Evolutionary conservation across 1,284 basidiomycete genomes (phyloP).

Genomic region (Ceratobasidium sp.): DNA sequence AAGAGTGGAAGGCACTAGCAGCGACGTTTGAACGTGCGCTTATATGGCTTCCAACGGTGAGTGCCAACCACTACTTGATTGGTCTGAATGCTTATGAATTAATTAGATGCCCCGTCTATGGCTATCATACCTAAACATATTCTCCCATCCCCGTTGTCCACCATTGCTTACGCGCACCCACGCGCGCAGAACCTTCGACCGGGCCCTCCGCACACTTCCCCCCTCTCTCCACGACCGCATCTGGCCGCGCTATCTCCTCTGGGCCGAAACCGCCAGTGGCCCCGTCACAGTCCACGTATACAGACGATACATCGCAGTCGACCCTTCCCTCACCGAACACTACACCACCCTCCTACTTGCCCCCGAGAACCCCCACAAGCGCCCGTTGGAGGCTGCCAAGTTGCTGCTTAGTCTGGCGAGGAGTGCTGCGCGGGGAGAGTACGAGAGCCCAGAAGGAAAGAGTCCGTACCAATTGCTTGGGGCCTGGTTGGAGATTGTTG

Average conservation of each 20-base stretch:
- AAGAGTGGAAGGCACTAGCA: constrained; percentile 91
- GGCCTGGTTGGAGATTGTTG: constrained; percentile 92
- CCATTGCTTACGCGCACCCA: constrained; percentile 85
- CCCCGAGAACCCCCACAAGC: constrained; percentile 67
- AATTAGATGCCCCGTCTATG: constrained; percentile 88
- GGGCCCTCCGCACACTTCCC: constrained; percentile 90
- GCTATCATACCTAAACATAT: constrained; percentile 90
- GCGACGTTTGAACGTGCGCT: constrained; percentile 91
- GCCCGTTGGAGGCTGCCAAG: constrained; percentile 93
- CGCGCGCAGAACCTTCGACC: constrained; percentile 92
- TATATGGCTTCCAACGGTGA: constrained; percentile 89
- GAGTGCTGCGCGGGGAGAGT: constrained; percentile 82
- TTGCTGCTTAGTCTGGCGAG: constrained; percentile 83
- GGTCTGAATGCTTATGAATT: constrained; percentile 33
- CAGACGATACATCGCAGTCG: constrained; percentile 86
- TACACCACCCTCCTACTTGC: constrained; percentile 81
- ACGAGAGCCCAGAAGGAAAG: constrained; percentile 90
- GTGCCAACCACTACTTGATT: constrained; percentile 47
- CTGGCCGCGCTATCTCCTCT: constrained; percentile 94
- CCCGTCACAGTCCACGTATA: constrained; percentile 86
- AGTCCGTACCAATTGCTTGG: constrained; percentile 93
- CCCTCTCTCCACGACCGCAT: constrained; percentile 93
- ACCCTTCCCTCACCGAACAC: constrained; percentile 84
- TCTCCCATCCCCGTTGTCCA: constrained; percentile 91
- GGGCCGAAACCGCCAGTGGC: constrained; percentile 89